Evolutionary conservation across 352 stramenopile species (phyloP).

Genomic region (Globisporangium spinosum): DNA sequence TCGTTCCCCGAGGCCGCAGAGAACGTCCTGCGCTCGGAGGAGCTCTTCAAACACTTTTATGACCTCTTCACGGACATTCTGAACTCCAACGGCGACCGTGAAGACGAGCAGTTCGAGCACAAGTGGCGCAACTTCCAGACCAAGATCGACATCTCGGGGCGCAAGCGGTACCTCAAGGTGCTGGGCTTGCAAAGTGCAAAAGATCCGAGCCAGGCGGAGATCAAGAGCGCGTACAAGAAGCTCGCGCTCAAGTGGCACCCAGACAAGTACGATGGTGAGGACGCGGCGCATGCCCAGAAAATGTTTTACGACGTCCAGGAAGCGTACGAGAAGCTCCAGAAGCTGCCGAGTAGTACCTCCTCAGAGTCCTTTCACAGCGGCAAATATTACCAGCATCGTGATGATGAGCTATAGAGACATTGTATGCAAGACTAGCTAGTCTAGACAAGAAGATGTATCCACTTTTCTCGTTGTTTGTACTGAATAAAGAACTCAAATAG

Average conservation of each 20-base stretch:
- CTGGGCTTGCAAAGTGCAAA: conserved; percentile 7
- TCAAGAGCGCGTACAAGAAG: conserved; percentile 22
- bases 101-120: conserved; percentile 17
- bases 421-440: background rate
- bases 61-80: conserved; percentile 9
- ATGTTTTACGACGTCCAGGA: conserved; percentile 27
- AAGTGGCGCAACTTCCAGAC: conserved; percentile 17
- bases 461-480: background rate
- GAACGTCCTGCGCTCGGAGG: conserved; percentile 9
- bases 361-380: background rate
- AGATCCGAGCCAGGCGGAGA: conserved; percentile 11
- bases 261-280: conserved; percentile 22
- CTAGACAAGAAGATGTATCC: too few species aligned
- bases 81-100: background rate
- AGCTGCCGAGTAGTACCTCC: background rate
- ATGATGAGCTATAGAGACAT: conserved; percentile 2
- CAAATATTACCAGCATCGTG: background rate
- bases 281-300: conserved; percentile 15
- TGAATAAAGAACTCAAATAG: background rate
- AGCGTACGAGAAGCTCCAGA: conserved; percentile 25
- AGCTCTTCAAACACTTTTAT: conserved; percentile 7
- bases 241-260: conserved; percentile 27
- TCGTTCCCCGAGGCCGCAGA: conserved; percentile 5
- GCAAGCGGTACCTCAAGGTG: conserved; percentile 17
- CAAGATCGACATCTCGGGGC: conserved; percentile 21